Percentiles rank a stretch among this genome's conserved stretches.
Conservation (phyloP, 1,284 basidiomycete species). For the Cutaneotrichosporon sp. region DNA sequence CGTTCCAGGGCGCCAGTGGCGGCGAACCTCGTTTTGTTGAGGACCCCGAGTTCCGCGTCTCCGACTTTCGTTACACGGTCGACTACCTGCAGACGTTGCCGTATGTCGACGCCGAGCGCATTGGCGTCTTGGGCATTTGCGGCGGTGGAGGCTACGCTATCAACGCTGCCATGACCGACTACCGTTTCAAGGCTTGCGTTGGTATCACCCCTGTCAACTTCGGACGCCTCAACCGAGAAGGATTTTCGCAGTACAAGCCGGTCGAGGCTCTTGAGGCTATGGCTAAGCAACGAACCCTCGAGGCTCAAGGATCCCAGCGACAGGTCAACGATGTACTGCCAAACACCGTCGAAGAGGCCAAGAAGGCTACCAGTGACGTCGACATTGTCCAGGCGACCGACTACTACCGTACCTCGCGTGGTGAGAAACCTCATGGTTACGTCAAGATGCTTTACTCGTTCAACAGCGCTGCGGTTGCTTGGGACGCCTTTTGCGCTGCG, state of each 20-base stretch:
- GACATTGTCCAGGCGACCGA: slow-evolving; percentile 6
- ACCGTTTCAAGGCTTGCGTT: slow-evolving; percentile 8
- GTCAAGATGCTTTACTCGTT: not conserved
- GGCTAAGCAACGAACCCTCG: slow-evolving; percentile 2
- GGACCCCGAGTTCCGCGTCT: slow-evolving; percentile 5
- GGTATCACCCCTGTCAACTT: slow-evolving; percentile 10
- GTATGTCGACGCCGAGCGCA: slow-evolving; percentile 8
- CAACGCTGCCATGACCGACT: slow-evolving; percentile 8
- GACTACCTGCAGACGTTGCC: slow-evolving; percentile 9
- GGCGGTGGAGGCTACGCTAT: slow-evolving; percentile 7
- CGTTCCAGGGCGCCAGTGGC: slow-evolving; percentile 6
- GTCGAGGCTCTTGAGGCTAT: not conserved
- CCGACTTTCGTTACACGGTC: slow-evolving; percentile 7
- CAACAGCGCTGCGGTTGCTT: not conserved
- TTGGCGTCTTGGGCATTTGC: slow-evolving; percentile 9
- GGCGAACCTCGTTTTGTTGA: slow-evolving; percentile 8
- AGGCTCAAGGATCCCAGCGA: slow-evolving; percentile 7
- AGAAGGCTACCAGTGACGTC: not conserved
- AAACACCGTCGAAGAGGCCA: not conserved
- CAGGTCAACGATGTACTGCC: not conserved
- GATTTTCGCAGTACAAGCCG: not conserved
- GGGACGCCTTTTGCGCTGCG: slow-evolving; percentile 4
- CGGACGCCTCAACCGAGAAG: slow-evolving; percentile 6
- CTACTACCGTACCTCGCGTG: slow-evolving; percentile 2
- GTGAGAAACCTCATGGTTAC: not conserved